Base-by-base conservation (phyloP, 352 stramenopile genomes). In the Globisporangium yorkense region DNA sequence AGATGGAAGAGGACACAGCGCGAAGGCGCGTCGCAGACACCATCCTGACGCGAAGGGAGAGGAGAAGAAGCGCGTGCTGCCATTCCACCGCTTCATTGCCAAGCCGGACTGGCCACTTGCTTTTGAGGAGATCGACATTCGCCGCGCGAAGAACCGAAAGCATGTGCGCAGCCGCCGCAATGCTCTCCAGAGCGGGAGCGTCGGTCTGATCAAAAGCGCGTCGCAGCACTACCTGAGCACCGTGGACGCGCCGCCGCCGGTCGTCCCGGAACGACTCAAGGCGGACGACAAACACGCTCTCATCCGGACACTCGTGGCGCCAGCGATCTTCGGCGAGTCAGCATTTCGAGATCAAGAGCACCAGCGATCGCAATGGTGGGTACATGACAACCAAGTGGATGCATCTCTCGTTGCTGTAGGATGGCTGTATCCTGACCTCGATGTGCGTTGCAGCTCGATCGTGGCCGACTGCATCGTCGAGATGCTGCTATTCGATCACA, bases 401-500 rank as follows among this genome's bases (percentile, higher is more conserved):
- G 16, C 10, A 3, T 16, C 18, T 9, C 16, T 21, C 21, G 4
- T 46, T 13, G 7, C 24, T 16, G 16, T 12, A 18, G 10, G 37
- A 18, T 3, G 4, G 12, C 10, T 27, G 12, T 39, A 2, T 49
- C 44, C 16, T 50, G 15, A 50, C 39, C 24, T 27, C 18, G 21
- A 18, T 40, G 29, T 43, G 16, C 1, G 29, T 39, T 49, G 13
- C 40, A 83, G 73, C 54, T 73, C 74, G 20, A 58, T 90, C 24
- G 67, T 88, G 46, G 75, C 77, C 16, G 73, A 90, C 41, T 87
- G 76, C 31, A 71, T 90, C 20, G 77, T 88, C 21, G 80, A 90
- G 57, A 77, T 88, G 52, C 63, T 90, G 24, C 58, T 88, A 2
- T 85, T 90, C 43, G 73, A 88, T 41, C 78, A 90, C 48, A 71